Evolutionary conservation across 176 grass and related monocot genomes (phyloP).

Genomic region (Zea mays): Zm-B73-REFERENCE-NAM-5.0 NC_050100.1:164451501-164452000

Average conservation of each 20-base stretch:
- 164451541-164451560: neutral
- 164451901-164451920: slow-evolving; percentile 28
- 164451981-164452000: no score
- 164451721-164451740: slow-evolving; percentile 1
- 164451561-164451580: neutral
- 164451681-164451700: neutral
- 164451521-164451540: neutral
- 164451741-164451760: slow-evolving; percentile 7
- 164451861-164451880: neutral
- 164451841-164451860: slow-evolving; percentile 26
- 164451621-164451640: neutral
- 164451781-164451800: neutral
- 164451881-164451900: neutral
- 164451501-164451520: neutral
- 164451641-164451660: neutral
- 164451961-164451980: neutral
- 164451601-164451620: neutral
- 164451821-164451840: slow-evolving; percentile 4
- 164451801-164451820: neutral
- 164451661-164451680: neutral
- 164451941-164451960: slow-evolving; percentile 28
- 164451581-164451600: neutral
- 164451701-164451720: slow-evolving; percentile 6
- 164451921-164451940: slow-evolving; percentile 28
- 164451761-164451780: neutral